Base-by-base conservation (phyloP, 2,329 filamentous ascomycete species). In the Colletotrichum trifolii region DNA sequence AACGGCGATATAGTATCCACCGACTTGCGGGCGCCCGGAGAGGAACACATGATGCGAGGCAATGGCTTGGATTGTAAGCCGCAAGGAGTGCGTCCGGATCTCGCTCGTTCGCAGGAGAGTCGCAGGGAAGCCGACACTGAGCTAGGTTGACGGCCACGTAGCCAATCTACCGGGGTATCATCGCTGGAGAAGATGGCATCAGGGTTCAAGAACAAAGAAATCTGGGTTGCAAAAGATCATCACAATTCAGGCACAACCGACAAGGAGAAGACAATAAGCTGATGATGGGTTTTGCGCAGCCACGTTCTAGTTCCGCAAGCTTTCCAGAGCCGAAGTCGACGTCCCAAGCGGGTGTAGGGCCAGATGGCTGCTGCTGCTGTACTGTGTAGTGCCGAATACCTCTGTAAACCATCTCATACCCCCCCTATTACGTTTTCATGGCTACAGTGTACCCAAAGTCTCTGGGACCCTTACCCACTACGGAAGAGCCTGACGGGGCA, bases 1-100 rank as follows among this genome's bases (percentile, higher is more conserved):
- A 83, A 78, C 35, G 87, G 82, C 12, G 86, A 82, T 70, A 91
- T 77, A 73, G 87, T 90, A 77, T 91, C 89, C 72, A 88, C 83
- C 69, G 89, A 91, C 79, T 88, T 89, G 72, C 87, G 85, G 70
- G 86, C 85, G 69, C 79, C 84, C 57, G 81, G 74, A 68, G 84
- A 85, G 69, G 86, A 83, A 74, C 84, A 87, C 89, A 91, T 91
- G 78, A 75, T 82, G 72, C 57, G 68, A 60, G 59, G 39, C 46
- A 65, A 55, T 65, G 62, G 46, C 58, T 50, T 36, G 10, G 48
- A 47, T 35, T 50, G 48, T 40, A 11, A 47, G 46, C 40, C 46
- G 52, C 39, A 38, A 13, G 45, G 45, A 55, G 62, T 62, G 46
- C 48, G 58, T 55, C 17, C n/a, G 46, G 45, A 45, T 11, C 34